These are phyloP conservation scores for Clonostachys rosea DNA, from an alignment of 2,329 filamentous ascomycete genomes.

Conservation along the genomic window DNA sequence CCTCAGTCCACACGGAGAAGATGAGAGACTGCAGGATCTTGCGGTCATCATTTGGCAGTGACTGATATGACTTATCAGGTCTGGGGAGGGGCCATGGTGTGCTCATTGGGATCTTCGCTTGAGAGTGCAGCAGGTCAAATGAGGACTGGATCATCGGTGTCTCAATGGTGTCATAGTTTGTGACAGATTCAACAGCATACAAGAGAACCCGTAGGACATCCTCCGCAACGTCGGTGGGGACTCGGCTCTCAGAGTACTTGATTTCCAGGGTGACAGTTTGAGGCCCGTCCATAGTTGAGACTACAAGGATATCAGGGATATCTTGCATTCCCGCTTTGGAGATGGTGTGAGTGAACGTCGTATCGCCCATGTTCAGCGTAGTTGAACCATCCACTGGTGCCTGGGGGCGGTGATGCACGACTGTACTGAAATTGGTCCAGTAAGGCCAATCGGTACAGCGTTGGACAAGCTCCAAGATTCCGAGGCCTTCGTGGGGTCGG, in stretches of 20 bases:
- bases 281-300: slow-evolving; percentile 28
- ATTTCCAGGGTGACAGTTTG: slow-evolving; percentile 35
- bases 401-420: slow-evolving; percentile 42
- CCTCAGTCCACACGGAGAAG: slow-evolving; percentile 34
- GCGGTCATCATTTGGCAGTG: slow-evolving; percentile 31
- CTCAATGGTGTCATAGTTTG: slow-evolving; percentile 36
- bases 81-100: slow-evolving; percentile 21
- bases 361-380: slow-evolving; percentile 37
- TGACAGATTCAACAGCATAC: slow-evolving; percentile 38
- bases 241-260: slow-evolving; percentile 37
- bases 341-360: slow-evolving; percentile 36
- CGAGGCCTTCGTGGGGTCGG: slow-evolving; percentile 44
- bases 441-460: slow-evolving; percentile 49
- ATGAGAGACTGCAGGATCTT: slow-evolving; percentile 34
- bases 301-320: slow-evolving; percentile 38
- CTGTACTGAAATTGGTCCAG: slow-evolving; percentile 48
- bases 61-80: slow-evolving; percentile 5
- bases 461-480: slow-evolving; percentile 44
- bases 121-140: slow-evolving; percentile 24
- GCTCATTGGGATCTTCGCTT: slow-evolving; percentile 24
- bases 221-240: slow-evolving; percentile 33
- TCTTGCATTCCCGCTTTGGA: slow-evolving; percentile 32
- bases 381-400: slow-evolving; percentile 24
- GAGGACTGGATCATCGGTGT: slow-evolving; percentile 39
- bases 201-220: slow-evolving; percentile 39